Evolutionary conservation across 257 asterid genomes (phyloP).

Genomic region (Lavandula angustifolia): DNA sequence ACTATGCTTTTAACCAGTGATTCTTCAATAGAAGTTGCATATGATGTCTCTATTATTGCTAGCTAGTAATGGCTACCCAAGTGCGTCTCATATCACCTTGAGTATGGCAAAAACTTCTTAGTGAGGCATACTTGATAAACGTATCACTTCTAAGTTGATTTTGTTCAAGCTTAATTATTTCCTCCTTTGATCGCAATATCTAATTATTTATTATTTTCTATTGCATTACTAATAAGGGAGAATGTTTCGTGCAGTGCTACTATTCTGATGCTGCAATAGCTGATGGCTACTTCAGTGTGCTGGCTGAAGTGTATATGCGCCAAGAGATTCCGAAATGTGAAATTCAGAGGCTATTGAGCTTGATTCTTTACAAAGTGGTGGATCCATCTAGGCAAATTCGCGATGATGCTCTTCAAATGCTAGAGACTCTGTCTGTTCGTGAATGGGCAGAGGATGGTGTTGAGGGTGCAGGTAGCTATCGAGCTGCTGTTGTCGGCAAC

Average conservation of each 20-base stretch:
- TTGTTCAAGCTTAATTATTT: background rate
- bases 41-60: no score
- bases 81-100: no score
- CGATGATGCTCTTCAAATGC: constrained; percentile 99
- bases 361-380: constrained; percentile 98
- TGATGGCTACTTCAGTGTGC: constrained; percentile 98
- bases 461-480: constrained; percentile 84
- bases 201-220: constrained; percentile 24
- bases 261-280: constrained; percentile 97
- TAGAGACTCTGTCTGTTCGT: constrained; percentile 94
- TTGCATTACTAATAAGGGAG: constrained; percentile 27
- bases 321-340: constrained; percentile 98
- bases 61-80: no score
- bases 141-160: constrained; percentile 14
- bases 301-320: constrained; percentile 99
- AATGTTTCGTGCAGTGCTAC: constrained; percentile 70
- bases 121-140: constrained; percentile 15
- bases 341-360: constrained; percentile 90
- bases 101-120: no score
- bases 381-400: constrained; percentile 99
- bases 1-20: background rate
- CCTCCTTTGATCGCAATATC: background rate
- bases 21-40: no score
- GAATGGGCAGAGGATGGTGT: constrained; percentile 99
- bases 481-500: constrained; percentile 98